Percentiles rank a stretch among this genome's conserved stretches.
Evolutionary conservation across 1,284 basidiomycete species (phyloP).

Genomic region (Boletus smithii): DNA sequence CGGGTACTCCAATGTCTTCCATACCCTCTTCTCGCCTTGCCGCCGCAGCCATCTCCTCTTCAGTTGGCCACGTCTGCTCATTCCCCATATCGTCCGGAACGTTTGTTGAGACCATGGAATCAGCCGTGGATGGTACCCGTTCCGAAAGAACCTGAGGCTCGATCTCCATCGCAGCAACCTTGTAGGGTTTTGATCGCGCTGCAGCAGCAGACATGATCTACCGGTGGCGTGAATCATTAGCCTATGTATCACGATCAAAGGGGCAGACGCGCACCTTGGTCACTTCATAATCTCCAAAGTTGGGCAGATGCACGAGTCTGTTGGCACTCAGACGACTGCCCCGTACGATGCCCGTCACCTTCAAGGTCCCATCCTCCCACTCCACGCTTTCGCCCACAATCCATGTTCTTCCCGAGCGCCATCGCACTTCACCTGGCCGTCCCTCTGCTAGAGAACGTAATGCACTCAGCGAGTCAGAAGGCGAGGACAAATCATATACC

Average conservation of each 20-base stretch:
- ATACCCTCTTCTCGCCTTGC: slow-evolving; percentile 31
- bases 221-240: not conserved
- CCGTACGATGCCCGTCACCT: slow-evolving; percentile 80
- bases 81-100: slow-evolving; percentile 86
- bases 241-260: not conserved
- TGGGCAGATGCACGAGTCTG: slow-evolving; percentile 85
- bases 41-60: slow-evolving; percentile 82
- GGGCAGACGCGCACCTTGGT: slow-evolving; percentile 67
- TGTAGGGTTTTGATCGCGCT: slow-evolving; percentile 40
- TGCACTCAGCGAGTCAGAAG: slow-evolving; percentile 69
- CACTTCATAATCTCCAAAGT: slow-evolving; percentile 87
- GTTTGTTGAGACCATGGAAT: slow-evolving; percentile 88
- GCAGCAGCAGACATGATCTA: slow-evolving; percentile 64
- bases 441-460: slow-evolving; percentile 78
- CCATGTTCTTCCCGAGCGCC: slow-evolving; percentile 81
- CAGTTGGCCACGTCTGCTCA: slow-evolving; percentile 98
- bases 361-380: slow-evolving; percentile 50
- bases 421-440: slow-evolving; percentile 70
- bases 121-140: slow-evolving; percentile 66
- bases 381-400: slow-evolving; percentile 69
- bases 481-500: slow-evolving; percentile 59
- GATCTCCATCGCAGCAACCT: slow-evolving; percentile 54
- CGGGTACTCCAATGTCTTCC: slow-evolving; percentile 45
- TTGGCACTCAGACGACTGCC: slow-evolving; percentile 81
- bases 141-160: slow-evolving; percentile 57